phyloP scores from a whole-genome alignment of 495 filamentous ascomycete species.

The Podospora pseudopauciseta region DNA sequence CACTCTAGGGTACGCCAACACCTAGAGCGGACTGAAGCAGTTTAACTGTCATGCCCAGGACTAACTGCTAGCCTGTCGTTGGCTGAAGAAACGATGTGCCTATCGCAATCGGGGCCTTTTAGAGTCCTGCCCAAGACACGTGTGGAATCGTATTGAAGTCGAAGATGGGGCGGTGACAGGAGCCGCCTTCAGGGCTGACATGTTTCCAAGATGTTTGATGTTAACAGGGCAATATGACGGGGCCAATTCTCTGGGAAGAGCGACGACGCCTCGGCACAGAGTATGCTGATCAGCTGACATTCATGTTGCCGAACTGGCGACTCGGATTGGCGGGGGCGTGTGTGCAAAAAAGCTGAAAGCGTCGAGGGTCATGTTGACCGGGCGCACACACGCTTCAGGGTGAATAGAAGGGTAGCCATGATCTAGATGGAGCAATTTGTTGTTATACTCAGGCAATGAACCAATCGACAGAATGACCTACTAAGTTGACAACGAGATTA shows the following conservation, averaged over 20 bases:
- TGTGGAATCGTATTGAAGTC: background rate
- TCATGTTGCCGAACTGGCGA: background rate
- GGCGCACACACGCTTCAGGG: background rate
- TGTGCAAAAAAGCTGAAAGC: background rate
- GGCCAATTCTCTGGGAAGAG: too few species aligned
- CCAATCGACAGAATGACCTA: background rate
- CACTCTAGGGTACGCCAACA: background rate
- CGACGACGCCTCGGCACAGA: too few species aligned
- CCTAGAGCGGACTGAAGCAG: conserved; percentile 8
- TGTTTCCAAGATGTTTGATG: background rate
- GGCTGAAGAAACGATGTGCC: background rate
- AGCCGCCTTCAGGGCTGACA: background rate
- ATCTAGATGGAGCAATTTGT: background rate
- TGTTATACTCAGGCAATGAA: background rate
- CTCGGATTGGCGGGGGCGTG: background rate
- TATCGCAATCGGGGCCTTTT: conserved; percentile 32
- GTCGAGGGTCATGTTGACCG: background rate
- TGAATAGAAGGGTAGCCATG: background rate
- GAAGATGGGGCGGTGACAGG: background rate
- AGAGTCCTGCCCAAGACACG: conserved; percentile 29
- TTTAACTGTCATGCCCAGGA: conserved; percentile 14
- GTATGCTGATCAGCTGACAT: background rate
- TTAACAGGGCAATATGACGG: too few species aligned
- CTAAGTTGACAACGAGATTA: background rate
- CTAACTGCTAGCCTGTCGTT: background rate